Conservation (phyloP, 257 asterid species). For the Solanum medicagineum region DNA sequence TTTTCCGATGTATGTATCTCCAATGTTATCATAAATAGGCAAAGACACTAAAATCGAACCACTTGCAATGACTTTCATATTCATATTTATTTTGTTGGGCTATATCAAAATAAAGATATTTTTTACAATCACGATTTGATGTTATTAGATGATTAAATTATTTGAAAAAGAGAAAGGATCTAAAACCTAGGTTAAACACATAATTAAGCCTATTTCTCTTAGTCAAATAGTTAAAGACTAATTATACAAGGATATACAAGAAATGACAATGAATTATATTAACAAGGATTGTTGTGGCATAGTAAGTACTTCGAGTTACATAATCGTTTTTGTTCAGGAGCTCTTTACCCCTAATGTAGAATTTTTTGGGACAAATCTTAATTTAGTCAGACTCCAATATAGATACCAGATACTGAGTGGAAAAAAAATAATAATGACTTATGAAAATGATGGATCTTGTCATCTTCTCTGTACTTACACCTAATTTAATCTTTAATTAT, state of each 20-base stretch:
- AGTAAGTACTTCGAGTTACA: too few relatives aligned
- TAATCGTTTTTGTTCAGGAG: too few relatives aligned
- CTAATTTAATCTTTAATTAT: not conserved
- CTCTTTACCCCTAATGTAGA: too few relatives aligned
- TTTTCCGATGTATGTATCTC: not conserved
- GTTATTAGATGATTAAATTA: not conserved
- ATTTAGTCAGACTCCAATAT: too few relatives aligned
- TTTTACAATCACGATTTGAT: not conserved
- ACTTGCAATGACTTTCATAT: not conserved
- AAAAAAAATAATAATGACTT: not conserved
- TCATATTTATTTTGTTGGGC: not conserved
- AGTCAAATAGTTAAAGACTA: not conserved
- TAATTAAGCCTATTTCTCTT: not conserved
- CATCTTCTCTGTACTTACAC: not conserved
- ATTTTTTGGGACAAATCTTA: too few relatives aligned
- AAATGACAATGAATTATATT: too few relatives aligned
- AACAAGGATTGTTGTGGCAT: too few relatives aligned
- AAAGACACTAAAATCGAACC: not conserved
- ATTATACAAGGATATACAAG: not conserved
- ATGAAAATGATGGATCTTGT: not conserved
- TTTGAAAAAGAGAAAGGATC: not conserved
- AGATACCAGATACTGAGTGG: not conserved
- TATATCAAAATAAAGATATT: not conserved
- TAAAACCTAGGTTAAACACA: not conserved
- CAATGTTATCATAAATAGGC: fast-evolving